phyloP scores from a whole-genome alignment of 2,329 filamentous ascomycete species.

The Hypoxylon sp. region DNA sequence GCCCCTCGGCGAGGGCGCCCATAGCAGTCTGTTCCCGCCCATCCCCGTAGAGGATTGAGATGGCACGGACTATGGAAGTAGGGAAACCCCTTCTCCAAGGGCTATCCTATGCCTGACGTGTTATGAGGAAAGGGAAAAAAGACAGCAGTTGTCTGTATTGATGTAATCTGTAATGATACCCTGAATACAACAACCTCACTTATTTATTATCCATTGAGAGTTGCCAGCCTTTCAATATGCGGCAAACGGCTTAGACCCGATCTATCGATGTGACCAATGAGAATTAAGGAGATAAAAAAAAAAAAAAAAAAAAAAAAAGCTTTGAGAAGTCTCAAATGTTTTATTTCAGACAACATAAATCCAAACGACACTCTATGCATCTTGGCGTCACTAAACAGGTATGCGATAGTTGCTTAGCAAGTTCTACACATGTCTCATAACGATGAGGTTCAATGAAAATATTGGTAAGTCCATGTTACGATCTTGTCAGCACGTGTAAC shows the following conservation, averaged over 20 bases:
- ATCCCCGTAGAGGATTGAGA: constrained; percentile 51
- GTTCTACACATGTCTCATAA: neutral
- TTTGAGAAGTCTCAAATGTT: neutral
- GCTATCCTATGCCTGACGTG: neutral
- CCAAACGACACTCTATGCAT: neutral
- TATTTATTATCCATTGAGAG: neutral
- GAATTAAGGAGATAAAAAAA: neutral
- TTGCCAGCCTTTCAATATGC: too few relatives aligned
- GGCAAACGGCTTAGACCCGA: neutral
- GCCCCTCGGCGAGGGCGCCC: constrained; percentile 48
- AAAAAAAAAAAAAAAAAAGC: neutral
- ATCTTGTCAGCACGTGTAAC: neutral
- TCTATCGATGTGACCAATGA: neutral
- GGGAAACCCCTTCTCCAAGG: neutral
- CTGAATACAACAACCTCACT: neutral
- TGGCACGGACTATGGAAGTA: neutral
- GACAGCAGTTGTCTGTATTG: neutral
- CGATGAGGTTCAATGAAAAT: constrained; percentile 56
- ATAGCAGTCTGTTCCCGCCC: constrained; percentile 62
- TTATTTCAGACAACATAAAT: neutral
- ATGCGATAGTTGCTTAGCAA: neutral
- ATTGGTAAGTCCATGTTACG: constrained; percentile 47
- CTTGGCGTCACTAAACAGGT: neutral
- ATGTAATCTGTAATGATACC: neutral
- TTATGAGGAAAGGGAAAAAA: constrained; percentile 32